phyloP scores from a whole-genome alignment of 441 rosid species.

The Mallotus japonicus region DNA sequence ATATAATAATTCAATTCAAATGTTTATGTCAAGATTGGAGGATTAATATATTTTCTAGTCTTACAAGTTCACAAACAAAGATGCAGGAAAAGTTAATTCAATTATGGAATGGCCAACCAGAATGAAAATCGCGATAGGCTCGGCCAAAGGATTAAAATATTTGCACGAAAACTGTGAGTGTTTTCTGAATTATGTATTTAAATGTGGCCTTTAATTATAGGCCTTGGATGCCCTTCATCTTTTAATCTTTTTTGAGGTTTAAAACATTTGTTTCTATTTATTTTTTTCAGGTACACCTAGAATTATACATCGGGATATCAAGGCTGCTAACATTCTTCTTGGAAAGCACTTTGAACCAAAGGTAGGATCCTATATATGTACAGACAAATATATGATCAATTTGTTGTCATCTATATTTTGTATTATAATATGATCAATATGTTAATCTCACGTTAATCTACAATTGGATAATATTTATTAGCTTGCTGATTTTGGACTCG shows the following conservation, averaged over 20 bases:
- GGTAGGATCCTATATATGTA: not conserved
- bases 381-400: not conserved
- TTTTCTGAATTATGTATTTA: not conserved
- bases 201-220: too few species aligned
- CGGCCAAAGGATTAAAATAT: not conserved
- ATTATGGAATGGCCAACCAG: not conserved
- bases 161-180: not conserved
- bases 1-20: too few species aligned
- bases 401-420: not conserved
- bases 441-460: too few species aligned
- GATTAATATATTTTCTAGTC: too few species aligned
- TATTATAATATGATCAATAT: too few species aligned
- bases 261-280: not conserved
- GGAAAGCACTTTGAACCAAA: conserved; percentile 2
- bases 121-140: not conserved
- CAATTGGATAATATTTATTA: conserved; percentile 13
- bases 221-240: not conserved
- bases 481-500: conserved; percentile 92
- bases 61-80: too few species aligned
- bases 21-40: too few species aligned
- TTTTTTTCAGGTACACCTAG: not conserved
- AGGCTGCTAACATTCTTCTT: conserved; percentile 4
- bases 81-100: not conserved
- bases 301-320: not conserved
- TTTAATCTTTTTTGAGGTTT: not conserved